Evolutionary conservation across 164 flowering plant genomes (phyloP).

Genomic region (Dillenia turbinata): DNA sequence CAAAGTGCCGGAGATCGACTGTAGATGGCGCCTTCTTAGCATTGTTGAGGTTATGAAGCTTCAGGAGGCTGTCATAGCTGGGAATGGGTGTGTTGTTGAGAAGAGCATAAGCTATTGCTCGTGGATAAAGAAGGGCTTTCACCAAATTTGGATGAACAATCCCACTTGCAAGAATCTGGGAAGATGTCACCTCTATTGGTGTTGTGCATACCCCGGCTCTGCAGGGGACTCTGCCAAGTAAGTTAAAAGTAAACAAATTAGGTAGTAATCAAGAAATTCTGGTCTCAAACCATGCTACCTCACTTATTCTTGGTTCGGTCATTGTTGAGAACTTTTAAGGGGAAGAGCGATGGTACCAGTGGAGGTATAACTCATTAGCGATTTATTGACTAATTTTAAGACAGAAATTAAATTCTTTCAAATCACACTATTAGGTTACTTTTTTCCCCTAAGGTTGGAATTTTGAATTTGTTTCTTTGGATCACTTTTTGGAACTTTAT

Average conservation of each 20-base stretch:
- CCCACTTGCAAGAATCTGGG: slow-evolving; percentile 79
- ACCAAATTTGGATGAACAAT: slow-evolving; percentile 62
- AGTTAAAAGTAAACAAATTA: neutral
- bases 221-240: slow-evolving; percentile 60
- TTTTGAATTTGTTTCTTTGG: too few species aligned
- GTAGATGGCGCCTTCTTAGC: slow-evolving; percentile 70
- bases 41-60: slow-evolving; percentile 66
- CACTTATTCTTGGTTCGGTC: too few species aligned
- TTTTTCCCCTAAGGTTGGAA: too few species aligned
- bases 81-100: slow-evolving; percentile 55
- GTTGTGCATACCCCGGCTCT: slow-evolving; percentile 72
- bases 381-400: too few species aligned
- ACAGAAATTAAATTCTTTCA: too few species aligned
- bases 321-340: too few species aligned
- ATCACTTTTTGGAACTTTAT: too few species aligned
- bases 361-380: too few species aligned
- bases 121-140: slow-evolving; percentile 77
- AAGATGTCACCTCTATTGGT: slow-evolving; percentile 75
- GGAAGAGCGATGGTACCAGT: too few species aligned
- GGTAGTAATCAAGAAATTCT: neutral
- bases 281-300: too few species aligned
- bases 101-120: slow-evolving; percentile 58
- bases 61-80: slow-evolving; percentile 57
- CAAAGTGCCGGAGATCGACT: slow-evolving; percentile 78
- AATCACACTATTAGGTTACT: too few species aligned